These are phyloP conservation scores for Glycyrrhiza uralensis DNA, from an alignment of 306 rosid species.

Conservation along the genomic window DNA sequence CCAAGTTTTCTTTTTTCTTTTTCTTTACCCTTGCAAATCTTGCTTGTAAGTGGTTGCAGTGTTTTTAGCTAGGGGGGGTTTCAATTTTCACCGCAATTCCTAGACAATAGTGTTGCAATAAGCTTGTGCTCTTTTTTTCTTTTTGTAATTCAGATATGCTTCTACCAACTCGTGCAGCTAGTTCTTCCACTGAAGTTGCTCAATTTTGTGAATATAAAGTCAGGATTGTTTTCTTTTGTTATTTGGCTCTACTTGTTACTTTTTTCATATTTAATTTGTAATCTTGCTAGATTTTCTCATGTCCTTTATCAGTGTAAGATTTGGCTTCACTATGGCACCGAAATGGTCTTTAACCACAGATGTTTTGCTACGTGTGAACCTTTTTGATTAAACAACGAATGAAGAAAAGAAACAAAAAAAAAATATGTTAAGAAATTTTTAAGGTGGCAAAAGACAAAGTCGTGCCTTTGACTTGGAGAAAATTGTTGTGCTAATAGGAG, in stretches of 20 bases:
- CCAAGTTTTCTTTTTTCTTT: neutral
- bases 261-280: neutral
- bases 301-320: neutral
- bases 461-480: too few species aligned
- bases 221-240: constrained; percentile 22
- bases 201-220: constrained; percentile 43
- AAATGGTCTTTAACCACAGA: neutral
- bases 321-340: neutral
- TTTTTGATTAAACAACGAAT: neutral
- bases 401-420: neutral
- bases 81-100: constrained; percentile 36
- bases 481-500: too few species aligned
- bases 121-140: constrained; percentile 39
- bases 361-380: neutral
- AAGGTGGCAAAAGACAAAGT: too few species aligned
- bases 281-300: neutral
- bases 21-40: constrained; percentile 28
- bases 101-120: constrained; percentile 65
- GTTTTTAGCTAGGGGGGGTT: constrained; percentile 39
- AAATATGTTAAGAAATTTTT: neutral
- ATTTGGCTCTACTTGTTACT: neutral
- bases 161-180: constrained; percentile 31
- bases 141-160: constrained; percentile 46
- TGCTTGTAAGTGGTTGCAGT: constrained; percentile 45
- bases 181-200: constrained; percentile 23